Conservation (phyloP, 169 alveolate species). For the Plasmodium yoelii region DNA sequence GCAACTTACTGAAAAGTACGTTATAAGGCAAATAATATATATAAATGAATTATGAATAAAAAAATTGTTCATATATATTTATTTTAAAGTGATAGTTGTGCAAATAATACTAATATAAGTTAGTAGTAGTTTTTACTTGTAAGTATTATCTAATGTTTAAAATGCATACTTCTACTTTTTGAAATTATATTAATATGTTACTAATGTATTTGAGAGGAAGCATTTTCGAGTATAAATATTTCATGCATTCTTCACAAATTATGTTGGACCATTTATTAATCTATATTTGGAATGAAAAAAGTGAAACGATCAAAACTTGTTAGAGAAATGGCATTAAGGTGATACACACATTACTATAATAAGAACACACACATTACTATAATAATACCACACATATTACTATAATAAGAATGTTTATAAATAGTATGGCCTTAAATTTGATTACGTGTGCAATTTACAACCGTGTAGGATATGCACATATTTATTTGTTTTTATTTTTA, state of each 20-base stretch:
- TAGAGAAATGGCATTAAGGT: neutral
- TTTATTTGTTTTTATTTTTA: slow-evolving; percentile 4
- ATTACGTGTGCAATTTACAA: slow-evolving; percentile 3
- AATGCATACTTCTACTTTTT: neutral
- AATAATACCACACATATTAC: neutral
- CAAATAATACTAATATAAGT: no score
- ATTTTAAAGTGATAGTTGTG: no score
- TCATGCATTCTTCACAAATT: slow-evolving; percentile 63
- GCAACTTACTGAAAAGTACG: slow-evolving; percentile 62
- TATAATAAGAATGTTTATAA: neutral
- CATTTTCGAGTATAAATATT: slow-evolving; percentile 55
- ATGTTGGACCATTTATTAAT: slow-evolving; percentile 69
- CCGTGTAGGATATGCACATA: slow-evolving; percentile 2
- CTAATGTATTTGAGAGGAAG: slow-evolving; percentile 65
- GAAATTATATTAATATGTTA: slow-evolving; percentile 22
- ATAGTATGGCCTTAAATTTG: no score
- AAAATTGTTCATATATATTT: no score
- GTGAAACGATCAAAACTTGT: slow-evolving; percentile 1
- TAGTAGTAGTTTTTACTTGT: no score
- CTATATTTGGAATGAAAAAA: slow-evolving; percentile 14
- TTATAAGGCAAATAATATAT: neutral
- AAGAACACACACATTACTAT: neutral
- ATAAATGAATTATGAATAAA: neutral
- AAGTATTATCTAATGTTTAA: neutral
- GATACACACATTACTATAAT: neutral